Percentiles rank a stretch among this genome's conserved stretches.
phyloP scores from a whole-genome alignment of 441 rosid species.

The Croton laevigatus region DNA sequence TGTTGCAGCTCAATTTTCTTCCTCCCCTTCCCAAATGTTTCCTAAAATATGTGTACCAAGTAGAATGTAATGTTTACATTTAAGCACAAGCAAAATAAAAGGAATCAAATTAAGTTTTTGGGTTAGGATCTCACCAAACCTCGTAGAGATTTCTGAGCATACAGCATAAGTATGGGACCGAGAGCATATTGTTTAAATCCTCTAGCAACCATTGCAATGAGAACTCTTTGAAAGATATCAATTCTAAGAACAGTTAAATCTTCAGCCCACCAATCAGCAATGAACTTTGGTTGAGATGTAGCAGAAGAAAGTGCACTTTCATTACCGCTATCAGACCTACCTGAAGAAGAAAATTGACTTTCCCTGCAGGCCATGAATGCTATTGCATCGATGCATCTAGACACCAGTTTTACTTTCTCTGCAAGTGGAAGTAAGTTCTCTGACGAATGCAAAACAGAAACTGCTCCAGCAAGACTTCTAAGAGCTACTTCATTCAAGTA shows the following conservation, averaged over 20 bases:
- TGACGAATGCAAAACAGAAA: slow-evolving; percentile 50
- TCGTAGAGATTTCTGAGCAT: slow-evolving; percentile 87
- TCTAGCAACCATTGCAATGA: slow-evolving; percentile 71
- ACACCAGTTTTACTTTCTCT: slow-evolving; percentile 72
- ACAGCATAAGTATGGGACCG: slow-evolving; percentile 83
- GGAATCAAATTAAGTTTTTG: slow-evolving; percentile 19
- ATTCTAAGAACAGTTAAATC: slow-evolving; percentile 74
- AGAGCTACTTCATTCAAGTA: slow-evolving; percentile 81
- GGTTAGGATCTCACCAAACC: slow-evolving; percentile 76
- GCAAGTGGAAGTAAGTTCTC: slow-evolving; percentile 70
- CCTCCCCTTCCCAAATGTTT: slow-evolving; percentile 66
- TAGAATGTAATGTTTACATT: not conserved
- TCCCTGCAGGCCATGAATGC: slow-evolving; percentile 71
- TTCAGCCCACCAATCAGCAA: slow-evolving; percentile 97
- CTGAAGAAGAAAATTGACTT: slow-evolving; percentile 51
- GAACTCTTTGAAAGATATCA: slow-evolving; percentile 67
- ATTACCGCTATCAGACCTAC: slow-evolving; percentile 41
- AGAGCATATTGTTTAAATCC: slow-evolving; percentile 63
- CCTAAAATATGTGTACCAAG: slow-evolving; percentile 41
- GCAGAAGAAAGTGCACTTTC: slow-evolving; percentile 34
- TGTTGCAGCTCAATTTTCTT: slow-evolving; percentile 70
- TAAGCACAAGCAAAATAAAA: not conserved
- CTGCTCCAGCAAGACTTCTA: slow-evolving; percentile 59
- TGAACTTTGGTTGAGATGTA: slow-evolving; percentile 55
- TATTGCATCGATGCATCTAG: slow-evolving; percentile 91